Conservation (phyloP, 2,329 filamentous ascomycete species). For the Cladosporium sp. region DNA sequence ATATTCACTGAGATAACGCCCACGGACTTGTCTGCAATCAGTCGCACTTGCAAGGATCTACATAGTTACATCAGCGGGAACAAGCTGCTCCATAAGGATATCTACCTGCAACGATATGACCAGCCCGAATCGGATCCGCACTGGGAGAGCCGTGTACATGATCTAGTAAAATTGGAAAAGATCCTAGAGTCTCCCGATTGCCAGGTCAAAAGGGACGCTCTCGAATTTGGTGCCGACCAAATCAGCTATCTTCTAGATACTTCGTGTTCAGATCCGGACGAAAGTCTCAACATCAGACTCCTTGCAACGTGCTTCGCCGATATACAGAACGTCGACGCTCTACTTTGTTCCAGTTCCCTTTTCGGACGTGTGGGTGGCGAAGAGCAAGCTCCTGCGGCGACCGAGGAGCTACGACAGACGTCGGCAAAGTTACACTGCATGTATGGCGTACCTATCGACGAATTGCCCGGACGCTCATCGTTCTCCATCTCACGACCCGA, state of each 20-base stretch:
- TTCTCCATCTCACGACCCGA: constrained; percentile 21
- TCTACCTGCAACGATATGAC: constrained; percentile 52
- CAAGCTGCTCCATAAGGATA: constrained; percentile 54
- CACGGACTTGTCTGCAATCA: constrained; percentile 52
- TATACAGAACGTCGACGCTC: constrained; percentile 52
- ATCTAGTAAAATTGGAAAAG: constrained; percentile 38
- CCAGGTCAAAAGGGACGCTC: constrained; percentile 39
- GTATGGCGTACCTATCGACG: constrained; percentile 58
- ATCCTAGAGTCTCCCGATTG: constrained; percentile 41
- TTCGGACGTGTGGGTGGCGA: constrained; percentile 52
- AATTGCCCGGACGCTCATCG: constrained; percentile 25
- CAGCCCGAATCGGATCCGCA: constrained; percentile 26
- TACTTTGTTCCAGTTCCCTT: constrained; percentile 62
- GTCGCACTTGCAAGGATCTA: constrained; percentile 51
- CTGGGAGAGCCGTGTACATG: constrained; percentile 36
- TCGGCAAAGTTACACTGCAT: constrained; percentile 66
- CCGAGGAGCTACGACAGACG: constrained; percentile 52
- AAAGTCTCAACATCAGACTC: constrained; percentile 45
- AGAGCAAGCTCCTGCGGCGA: constrained; percentile 36
- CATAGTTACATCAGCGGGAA: constrained; percentile 56
- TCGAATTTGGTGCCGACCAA: constrained; percentile 23
- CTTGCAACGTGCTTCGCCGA: constrained; percentile 40
- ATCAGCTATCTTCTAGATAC: constrained; percentile 24
- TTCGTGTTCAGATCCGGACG: constrained; percentile 36
- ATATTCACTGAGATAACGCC: constrained; percentile 56